Evolutionary conservation across 805 yeast genomes (phyloP), one percentile per base, ranked within the genome.

Genomic region (Phaffomyces thermotolerans): DNA sequence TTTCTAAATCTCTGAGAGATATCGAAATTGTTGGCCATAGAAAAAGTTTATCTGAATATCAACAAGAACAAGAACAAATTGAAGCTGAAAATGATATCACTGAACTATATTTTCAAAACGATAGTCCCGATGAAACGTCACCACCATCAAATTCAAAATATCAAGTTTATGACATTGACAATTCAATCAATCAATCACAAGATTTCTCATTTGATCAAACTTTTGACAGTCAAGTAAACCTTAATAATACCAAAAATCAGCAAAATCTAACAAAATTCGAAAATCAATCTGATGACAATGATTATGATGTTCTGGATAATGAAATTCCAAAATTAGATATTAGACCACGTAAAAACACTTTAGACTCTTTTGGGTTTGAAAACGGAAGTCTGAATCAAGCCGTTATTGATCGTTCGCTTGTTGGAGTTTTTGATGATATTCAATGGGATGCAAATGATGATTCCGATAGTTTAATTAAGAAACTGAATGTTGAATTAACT

Each of bases 401-500:
- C 23, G 40, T 33, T 6, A 45, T 42, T 6, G 52, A 53, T 14
- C 46, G 62, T 4, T 62, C 65, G 2, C 67, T 72, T 27, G 82
- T 79, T 39, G 95, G 86, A 47, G 61, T 87, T 13, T 73, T 90
- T 45, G 86, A 83, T 25, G 91, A 85, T 48, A 72, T 89, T 20
- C 78, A 80, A 29, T 91, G 96, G 93, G 74, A 75, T 25, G 73
- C 81, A 2, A 64, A 69, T 6, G 95, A 84, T 55, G 82, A 78
- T 48, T 73, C 86, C 8, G 72, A 68, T 25, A 67, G 72, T 0
- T 62, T 90, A 24, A 71, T 82, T 30, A 69, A 67, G 34, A 79
- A 78, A 54, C 69, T 91, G 39, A 62, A 71, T 34, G 70, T 68
- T 34, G 86, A 83, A 48, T 65, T 87, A 40, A 73, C 78, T 8